Conservation (phyloP, 2,329 filamentous ascomycete genomes). For the Ceratocystis eucalypticola region DNA sequence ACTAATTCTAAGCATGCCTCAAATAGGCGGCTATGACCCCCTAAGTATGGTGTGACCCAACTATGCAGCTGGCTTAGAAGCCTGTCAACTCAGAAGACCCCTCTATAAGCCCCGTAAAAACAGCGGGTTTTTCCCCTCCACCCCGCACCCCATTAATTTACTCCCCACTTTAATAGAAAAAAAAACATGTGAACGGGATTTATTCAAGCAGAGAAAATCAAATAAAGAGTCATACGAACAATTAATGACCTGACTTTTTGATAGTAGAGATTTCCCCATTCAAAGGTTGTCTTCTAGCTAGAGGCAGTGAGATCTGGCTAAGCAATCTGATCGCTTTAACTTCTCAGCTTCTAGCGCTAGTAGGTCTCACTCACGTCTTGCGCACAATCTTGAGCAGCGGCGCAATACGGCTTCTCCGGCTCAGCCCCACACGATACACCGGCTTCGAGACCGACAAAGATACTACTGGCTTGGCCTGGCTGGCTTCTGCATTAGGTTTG, state of each 20-base stretch:
- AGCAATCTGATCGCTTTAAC: background rate
- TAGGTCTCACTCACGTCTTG: constrained; percentile 25
- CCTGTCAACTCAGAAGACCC: background rate
- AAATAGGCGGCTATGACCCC: background rate
- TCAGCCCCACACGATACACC: constrained; percentile 38
- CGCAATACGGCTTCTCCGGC: constrained; percentile 37
- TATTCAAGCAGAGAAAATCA: background rate
- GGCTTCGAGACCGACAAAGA: constrained; percentile 24
- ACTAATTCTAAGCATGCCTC: background rate
- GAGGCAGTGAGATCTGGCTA: background rate
- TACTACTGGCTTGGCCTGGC: constrained; percentile 11
- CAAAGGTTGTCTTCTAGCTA: background rate
- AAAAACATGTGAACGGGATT: background rate
- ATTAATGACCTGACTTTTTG: background rate
- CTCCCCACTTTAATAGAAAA: background rate
- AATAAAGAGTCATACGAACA: background rate
- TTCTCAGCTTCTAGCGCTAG: background rate
- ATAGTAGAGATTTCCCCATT: background rate
- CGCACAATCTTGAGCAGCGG: constrained; percentile 38
- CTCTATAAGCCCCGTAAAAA: background rate
- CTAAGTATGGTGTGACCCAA: background rate
- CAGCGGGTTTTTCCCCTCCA: background rate
- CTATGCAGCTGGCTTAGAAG: background rate
- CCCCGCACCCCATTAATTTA: background rate
- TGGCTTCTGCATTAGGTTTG: constrained; percentile 15